Percentiles rank a stretch among this genome's conserved stretches.
phyloP scores from a whole-genome alignment of 192 early-diverging fungal genomes.

The Coemansia sp. region DNA sequence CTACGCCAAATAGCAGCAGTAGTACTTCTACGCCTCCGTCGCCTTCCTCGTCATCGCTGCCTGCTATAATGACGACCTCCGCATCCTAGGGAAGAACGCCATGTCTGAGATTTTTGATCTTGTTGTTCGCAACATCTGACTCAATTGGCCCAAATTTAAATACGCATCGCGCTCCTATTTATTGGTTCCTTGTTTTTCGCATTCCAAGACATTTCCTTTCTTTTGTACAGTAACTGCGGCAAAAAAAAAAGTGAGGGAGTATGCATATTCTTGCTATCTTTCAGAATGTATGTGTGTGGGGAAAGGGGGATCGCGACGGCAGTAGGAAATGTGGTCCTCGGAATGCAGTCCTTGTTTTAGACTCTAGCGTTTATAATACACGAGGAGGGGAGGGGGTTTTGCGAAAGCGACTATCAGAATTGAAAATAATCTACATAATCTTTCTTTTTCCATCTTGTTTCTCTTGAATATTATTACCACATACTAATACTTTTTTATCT shows the following conservation, averaged over 20 bases:
- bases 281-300: not conserved
- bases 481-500: not conserved
- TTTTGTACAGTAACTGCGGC: not conserved
- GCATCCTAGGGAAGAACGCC: not conserved
- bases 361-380: not conserved
- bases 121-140: not conserved
- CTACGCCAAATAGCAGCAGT: not conserved
- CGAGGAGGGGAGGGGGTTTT: not conserved
- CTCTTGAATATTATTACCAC: not conserved
- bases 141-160: not conserved
- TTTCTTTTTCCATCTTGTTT: not conserved
- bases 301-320: not conserved
- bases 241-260: not conserved
- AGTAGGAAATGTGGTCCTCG: not conserved
- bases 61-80: not conserved
- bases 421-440: not conserved
- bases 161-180: not conserved
- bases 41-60: not conserved
- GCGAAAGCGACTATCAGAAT: too few relatives aligned
- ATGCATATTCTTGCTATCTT: not conserved
- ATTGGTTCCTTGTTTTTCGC: not conserved
- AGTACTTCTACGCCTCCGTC: not conserved
- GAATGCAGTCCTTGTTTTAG: slow-evolving; percentile 3
- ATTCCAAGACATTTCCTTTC: not conserved
- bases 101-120: not conserved